These are phyloP conservation scores for Dictyostelium intermedium DNA, from an alignment of 78 protist genomes.

Conservation along the genomic window DNA sequence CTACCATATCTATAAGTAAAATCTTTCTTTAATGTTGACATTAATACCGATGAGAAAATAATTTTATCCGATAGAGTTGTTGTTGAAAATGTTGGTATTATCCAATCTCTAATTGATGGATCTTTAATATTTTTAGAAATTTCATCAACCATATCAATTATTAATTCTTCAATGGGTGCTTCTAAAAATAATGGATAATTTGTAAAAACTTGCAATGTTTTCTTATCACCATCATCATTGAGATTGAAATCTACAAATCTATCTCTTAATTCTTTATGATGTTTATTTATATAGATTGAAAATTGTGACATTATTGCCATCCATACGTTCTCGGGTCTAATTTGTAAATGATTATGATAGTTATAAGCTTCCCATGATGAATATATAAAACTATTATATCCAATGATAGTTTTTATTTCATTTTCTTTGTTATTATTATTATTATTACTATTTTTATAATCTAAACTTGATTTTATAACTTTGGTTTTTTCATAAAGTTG, in stretches of 20 bases:
- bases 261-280: slow-evolving; percentile 25
- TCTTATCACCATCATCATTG: background rate
- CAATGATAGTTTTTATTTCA: background rate
- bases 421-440: background rate
- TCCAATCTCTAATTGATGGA: slow-evolving; percentile 36
- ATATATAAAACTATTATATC: background rate
- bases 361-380: slow-evolving; percentile 11
- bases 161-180: background rate
- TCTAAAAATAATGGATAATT: background rate
- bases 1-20: background rate
- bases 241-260: background rate
- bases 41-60: background rate
- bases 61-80: slow-evolving; percentile 51
- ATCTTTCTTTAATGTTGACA: slow-evolving; percentile 70
- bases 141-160: slow-evolving; percentile 4
- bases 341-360: slow-evolving; percentile 3
- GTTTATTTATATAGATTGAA: slow-evolving; percentile 10
- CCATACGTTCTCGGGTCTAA: slow-evolving; percentile 55
- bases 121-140: slow-evolving; percentile 41
- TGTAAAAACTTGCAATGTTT: background rate
- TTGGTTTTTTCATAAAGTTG: background rate
- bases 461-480: background rate
- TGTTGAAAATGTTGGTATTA: slow-evolving; percentile 50
- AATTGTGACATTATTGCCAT: slow-evolving; percentile 49
- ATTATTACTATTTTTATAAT: background rate